Base-by-base conservation (phyloP, 2,329 filamentous ascomycete species). In the Fusarium siculi region DNA sequence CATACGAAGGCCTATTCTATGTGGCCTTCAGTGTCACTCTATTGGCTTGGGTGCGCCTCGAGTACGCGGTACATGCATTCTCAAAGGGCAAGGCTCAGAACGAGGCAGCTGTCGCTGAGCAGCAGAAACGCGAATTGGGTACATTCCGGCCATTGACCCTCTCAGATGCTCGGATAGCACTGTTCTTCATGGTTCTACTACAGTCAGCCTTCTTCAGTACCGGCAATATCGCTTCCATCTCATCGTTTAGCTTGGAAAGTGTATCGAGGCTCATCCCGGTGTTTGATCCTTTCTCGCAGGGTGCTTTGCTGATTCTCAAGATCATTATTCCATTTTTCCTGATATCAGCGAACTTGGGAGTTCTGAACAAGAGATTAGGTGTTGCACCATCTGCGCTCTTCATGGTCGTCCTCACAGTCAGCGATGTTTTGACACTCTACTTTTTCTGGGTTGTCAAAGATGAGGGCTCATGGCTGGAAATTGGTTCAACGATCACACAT, bases 381-480 rank as follows among this genome's bases (percentile, higher is more conserved):
- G 92, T 99, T 1, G 93, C 95, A 14, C 95, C 95, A 0, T 95
- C 93, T 43, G 94, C 95, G 10, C 85, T 99, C 8, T 98, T 98
- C 84, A 98, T 98, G 92, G 85, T 96, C 5, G 95, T 97, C 56
- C 97, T 98, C 90, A 93, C 93, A 2, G 90, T 97, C 57, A 95
- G 93, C 68, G 96, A 99, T 80, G 90, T 97, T 55, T 87, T 98
- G 80, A 98, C 96, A 7, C 87, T 99, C 58, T 94, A 96, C 78
- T 99, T 99, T 85, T 99, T 99, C 84, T 99, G 94, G 91, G 94
- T 97, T 77, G 96, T 99, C 50, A 93, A 93, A 78, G 96, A 99
- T 76, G 96, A 99, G 80, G 96, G 96, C 1, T 96, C 93, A 28
- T 99, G 96, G 96, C 84, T 99, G 67, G 96, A 99, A 80, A 99